Evolutionary conservation across 805 yeast species (phyloP).

Genomic region (Saturnispora ahearnii): DNA sequence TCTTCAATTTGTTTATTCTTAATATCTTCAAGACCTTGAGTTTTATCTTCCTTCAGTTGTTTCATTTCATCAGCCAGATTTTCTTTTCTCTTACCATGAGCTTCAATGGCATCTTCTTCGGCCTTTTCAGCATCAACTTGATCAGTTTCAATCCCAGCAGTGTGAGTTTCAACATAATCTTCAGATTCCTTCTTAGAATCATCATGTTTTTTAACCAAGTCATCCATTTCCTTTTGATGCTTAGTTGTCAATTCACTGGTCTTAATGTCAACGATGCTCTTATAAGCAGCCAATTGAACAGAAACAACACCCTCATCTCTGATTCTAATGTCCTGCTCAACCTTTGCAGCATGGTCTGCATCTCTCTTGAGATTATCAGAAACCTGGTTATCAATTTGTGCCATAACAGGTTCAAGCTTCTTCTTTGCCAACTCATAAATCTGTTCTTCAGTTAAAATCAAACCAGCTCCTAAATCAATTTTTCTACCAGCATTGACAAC

Average conservation of each 20-base stretch:
- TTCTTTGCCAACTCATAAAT: conserved; percentile 46
- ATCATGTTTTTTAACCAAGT: conserved; percentile 19
- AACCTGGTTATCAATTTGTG: conserved; percentile 42
- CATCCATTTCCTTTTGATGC: conserved; percentile 19
- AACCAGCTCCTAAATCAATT: conserved; percentile 46
- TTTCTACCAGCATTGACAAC: conserved; percentile 42
- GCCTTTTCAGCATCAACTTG: conserved; percentile 36
- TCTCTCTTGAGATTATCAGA: conserved; percentile 28
- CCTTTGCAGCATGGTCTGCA: conserved; percentile 24
- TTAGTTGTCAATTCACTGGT: conserved; percentile 24
- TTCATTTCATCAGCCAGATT: conserved; percentile 35
- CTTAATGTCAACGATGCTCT: conserved; percentile 34
- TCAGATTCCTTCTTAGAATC: conserved; percentile 27
- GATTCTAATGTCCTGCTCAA: conserved; percentile 21
- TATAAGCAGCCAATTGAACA: conserved; percentile 31
- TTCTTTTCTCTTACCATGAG: conserved; percentile 38
- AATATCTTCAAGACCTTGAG: conserved; percentile 22
- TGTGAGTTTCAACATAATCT: conserved; percentile 34
- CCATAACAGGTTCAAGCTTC: conserved; percentile 47
- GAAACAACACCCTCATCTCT: conserved; percentile 26
- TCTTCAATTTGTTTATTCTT: conserved; percentile 27
- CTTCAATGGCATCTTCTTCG: conserved; percentile 38
- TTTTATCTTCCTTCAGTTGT: conserved; percentile 31
- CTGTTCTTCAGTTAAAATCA: conserved; percentile 45
- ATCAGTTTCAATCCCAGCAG: conserved; percentile 36